Evolutionary conservation across 257 asterid genomes (phyloP).

Genomic region (Verbascum thapsus): DNA sequence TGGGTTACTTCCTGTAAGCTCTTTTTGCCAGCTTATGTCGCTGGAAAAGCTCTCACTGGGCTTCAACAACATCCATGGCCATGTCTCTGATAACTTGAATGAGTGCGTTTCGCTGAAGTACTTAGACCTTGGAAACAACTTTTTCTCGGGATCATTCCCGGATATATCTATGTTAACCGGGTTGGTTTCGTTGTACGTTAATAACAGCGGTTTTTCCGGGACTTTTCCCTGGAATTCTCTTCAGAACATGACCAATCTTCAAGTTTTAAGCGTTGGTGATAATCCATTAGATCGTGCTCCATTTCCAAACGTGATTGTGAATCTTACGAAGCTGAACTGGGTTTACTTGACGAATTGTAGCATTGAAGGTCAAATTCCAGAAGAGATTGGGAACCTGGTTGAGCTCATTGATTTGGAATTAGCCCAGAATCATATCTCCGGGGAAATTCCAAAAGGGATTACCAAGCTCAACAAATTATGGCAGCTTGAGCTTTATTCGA

Average conservation of each 20-base stretch:
- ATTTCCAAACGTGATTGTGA: constrained; percentile 51
- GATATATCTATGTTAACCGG: constrained; percentile 44
- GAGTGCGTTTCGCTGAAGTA: constrained; percentile 53
- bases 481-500: constrained; percentile 72
- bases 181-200: constrained; percentile 52
- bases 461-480: constrained; percentile 59
- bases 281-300: constrained; percentile 49
- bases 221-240: constrained; percentile 69
- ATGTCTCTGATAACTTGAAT: constrained; percentile 40
- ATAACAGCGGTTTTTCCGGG: constrained; percentile 71
- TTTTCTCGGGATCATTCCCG: constrained; percentile 62
- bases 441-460: constrained; percentile 65
- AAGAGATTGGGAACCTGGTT: constrained; percentile 66
- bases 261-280: constrained; percentile 71
- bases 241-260: constrained; percentile 44
- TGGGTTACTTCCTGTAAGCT: constrained; percentile 50
- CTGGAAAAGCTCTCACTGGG: constrained; percentile 70
- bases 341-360: constrained; percentile 70
- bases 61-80: constrained; percentile 49
- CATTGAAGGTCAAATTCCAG: constrained; percentile 66
- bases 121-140: constrained; percentile 69
- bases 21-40: constrained; percentile 56
- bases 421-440: constrained; percentile 54
- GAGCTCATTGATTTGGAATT: constrained; percentile 59
- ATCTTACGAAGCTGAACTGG: constrained; percentile 49